A percentile compares a stretch with the other conserved stretches of the same genome.
Evolutionary conservation across 257 asterid genomes (phyloP).

Genomic region (Avicennia marina): DNA sequence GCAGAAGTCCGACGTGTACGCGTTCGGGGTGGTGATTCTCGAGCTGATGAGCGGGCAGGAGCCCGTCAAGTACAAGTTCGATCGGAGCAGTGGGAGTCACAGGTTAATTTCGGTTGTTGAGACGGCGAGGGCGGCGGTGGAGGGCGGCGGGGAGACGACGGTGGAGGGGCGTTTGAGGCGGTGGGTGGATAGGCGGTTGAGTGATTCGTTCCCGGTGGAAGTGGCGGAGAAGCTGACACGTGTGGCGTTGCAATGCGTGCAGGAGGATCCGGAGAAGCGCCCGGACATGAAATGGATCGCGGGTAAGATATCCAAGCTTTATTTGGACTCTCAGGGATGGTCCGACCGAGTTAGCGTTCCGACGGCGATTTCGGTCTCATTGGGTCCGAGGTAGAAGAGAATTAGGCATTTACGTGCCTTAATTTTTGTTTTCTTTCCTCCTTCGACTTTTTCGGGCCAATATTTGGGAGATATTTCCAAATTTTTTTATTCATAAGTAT

Average conservation of each 20-base stretch:
- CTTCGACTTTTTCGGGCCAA: neutral
- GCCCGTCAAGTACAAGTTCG: constrained; percentile 52
- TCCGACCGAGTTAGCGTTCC: constrained; percentile 48
- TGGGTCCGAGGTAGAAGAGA: constrained; percentile 65
- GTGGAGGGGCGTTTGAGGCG: constrained; percentile 52
- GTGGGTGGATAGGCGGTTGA: constrained; percentile 84
- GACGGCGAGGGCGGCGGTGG: constrained; percentile 48
- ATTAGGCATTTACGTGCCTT: neutral
- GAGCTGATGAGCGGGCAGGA: constrained; percentile 83
- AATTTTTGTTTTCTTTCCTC: neutral
- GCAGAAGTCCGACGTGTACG: constrained; percentile 88
- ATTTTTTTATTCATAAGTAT: too few species aligned
- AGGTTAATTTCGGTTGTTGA: constrained; percentile 47
- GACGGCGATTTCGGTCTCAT: constrained; percentile 61
- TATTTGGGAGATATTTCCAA: too few species aligned
- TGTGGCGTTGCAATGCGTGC: constrained; percentile 76
- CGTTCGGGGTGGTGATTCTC: constrained; percentile 79
- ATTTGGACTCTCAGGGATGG: constrained; percentile 68
- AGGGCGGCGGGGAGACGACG: constrained; percentile 39
- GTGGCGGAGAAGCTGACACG: constrained; percentile 67
- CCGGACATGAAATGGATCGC: constrained; percentile 88
- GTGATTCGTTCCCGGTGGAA: constrained; percentile 96
- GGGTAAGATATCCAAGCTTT: constrained; percentile 69
- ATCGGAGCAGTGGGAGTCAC: constrained; percentile 44
- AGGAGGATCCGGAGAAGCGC: constrained; percentile 64